Base-by-base conservation (phyloP, 2,329 filamentous ascomycete genomes). In the Pseudogymnoascus sp. region DNA sequence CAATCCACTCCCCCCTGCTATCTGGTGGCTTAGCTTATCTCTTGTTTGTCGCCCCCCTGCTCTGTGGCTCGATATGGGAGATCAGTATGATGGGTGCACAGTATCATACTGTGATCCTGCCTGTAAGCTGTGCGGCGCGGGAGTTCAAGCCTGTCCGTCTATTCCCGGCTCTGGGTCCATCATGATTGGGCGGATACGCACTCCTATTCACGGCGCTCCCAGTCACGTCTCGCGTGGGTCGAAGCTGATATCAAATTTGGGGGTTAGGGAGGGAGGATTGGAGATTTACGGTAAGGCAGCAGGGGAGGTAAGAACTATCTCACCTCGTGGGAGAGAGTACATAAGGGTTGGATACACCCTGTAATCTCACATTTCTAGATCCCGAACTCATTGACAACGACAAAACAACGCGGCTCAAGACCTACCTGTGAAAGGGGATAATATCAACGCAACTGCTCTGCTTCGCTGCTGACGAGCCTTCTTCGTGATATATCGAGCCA, bases 11-110 rank as follows among this genome's bases (percentile, higher is more conserved):
- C 43, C 43, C 43, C 43, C 43, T 49, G 43, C 43, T 49, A 49
- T 49, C 43, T 49, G 43, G 43, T 49, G 43, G 43, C 43, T 49
- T 49, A 49, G 43, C 43, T 49, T 49, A 49, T 49, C 43, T 49
- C 43, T 49, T 49, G 41, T 25, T 12, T 2, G 43, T 49, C 43
- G 14, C 0, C 23, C 43, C 43, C 43, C 43, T 49, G 43, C 14
- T 16, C 43, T 28, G 7, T 8, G 14, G 23, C 14, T 14, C 14
- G 16, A 25, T 31, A 49, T 49, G 6, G 3, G 3, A 23, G 43
- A 49, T 49, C 12, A 28, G 23, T 8, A 25, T 49, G 21, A 49
- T 49, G 43, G 23, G 23, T 49, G 28, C 23, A n/a, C 43, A 16
- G 14, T 28, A 49, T 49, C 43, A 49, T 49, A 49, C 23, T 49